These are phyloP conservation scores for Coniferiporia weirii DNA, from an alignment of 1,284 basidiomycete genomes.

Conservation along the genomic window DNA sequence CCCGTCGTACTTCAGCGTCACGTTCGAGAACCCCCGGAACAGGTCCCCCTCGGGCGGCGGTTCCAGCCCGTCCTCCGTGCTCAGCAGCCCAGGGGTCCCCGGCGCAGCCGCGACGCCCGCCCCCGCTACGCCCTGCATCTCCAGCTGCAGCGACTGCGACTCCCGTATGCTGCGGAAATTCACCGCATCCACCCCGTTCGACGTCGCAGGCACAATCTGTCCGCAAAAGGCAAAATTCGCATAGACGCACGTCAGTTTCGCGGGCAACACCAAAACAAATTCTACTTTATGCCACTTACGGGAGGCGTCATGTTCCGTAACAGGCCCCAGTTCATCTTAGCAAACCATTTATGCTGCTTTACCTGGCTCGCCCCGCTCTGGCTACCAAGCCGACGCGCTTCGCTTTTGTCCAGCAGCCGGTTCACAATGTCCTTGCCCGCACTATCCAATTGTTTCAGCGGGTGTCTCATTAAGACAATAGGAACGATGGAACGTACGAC, in stretches of 20 bases:
- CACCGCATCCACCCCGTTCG: constrained; percentile 80
- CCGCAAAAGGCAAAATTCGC: not conserved
- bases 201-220: constrained; percentile 80
- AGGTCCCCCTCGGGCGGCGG: constrained; percentile 43
- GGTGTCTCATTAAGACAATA: not conserved
- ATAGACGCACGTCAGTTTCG: not conserved
- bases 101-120: constrained; percentile 25
- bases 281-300: constrained; percentile 61
- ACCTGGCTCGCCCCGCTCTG: constrained; percentile 95
- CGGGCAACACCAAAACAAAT: not conserved
- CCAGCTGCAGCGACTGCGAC: constrained; percentile 85
- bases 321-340: constrained; percentile 93
- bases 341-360: constrained; percentile 99
- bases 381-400: constrained; percentile 84
- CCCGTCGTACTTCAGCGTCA: constrained; percentile 82
- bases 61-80: constrained; percentile 47
- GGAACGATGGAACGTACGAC: constrained; percentile 48
- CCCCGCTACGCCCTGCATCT: constrained; percentile 40
- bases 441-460: constrained; percentile 34
- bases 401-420: constrained; percentile 91
- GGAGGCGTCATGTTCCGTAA: constrained; percentile 91
- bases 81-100: constrained; percentile 40
- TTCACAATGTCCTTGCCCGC: constrained; percentile 84
- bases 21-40: constrained; percentile 82
- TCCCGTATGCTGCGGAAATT: constrained; percentile 92